Conservation (phyloP, 148 eudicot genomes). For the Agrostemma githago region DNA sequence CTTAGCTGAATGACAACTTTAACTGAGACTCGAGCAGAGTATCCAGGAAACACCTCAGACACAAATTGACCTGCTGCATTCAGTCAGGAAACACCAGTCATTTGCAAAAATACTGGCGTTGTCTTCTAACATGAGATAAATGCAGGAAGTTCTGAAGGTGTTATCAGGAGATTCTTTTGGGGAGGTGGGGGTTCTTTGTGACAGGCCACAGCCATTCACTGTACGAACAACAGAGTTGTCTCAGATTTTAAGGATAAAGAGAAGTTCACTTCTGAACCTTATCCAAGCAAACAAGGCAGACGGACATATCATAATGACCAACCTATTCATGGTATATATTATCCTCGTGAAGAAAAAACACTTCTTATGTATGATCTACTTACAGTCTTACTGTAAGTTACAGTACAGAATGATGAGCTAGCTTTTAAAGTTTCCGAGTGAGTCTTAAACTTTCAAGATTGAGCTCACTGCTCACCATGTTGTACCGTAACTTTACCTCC, state of each 20-base stretch:
- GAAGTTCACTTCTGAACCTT: constrained; percentile 36
- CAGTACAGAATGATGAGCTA: constrained; percentile 1
- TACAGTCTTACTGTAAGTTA: not conserved
- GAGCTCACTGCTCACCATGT: constrained; percentile 5
- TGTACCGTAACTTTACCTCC: not conserved
- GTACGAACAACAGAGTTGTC: constrained; percentile 68
- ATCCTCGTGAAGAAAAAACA: not conserved
- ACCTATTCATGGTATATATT: constrained; percentile 47
- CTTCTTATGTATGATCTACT: not conserved
- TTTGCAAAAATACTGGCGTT: no score
- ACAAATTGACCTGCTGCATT: no score
- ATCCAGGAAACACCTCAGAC: no score
- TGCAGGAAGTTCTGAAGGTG: constrained; percentile 55
- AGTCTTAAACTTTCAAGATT: not conserved
- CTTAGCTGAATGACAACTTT: no score
- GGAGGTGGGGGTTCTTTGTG: constrained; percentile 67
- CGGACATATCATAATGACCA: constrained; percentile 54
- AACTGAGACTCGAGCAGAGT: no score
- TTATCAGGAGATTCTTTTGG: constrained; percentile 72
- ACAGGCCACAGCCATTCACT: constrained; percentile 63
- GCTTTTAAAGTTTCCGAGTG: not conserved
- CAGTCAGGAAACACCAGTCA: no score
- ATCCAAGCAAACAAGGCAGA: constrained; percentile 57
- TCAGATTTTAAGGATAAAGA: constrained; percentile 60
- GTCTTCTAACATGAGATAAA: constrained; percentile 2